These are phyloP conservation scores for Tetradesmus obliquus DNA, from an alignment of 139 green algal species.

Conservation along the genomic window DNA sequence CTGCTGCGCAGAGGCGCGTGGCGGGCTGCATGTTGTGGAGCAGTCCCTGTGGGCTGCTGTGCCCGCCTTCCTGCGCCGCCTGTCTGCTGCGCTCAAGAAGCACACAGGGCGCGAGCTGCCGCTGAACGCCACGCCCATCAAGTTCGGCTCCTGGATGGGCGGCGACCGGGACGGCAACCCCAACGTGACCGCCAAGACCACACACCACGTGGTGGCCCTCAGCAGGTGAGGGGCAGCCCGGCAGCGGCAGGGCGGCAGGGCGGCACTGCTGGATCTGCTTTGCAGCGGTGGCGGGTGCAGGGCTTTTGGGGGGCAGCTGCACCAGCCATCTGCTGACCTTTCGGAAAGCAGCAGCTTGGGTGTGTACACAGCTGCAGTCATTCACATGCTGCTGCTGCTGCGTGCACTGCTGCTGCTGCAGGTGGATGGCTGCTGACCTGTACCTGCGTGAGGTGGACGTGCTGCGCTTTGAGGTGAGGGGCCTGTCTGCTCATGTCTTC, in stretches of 20 bases:
- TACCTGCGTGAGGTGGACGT: slow-evolving; percentile 93
- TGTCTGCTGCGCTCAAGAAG: slow-evolving; percentile 86
- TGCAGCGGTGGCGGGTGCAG: not conserved
- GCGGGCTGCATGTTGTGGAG: slow-evolving; percentile 95
- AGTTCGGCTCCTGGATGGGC: slow-evolving; percentile 94
- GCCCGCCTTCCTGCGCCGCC: slow-evolving; percentile 85
- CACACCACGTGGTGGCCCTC: slow-evolving; percentile 50
- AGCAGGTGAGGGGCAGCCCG: slow-evolving; percentile 60
- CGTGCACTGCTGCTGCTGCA: not conserved
- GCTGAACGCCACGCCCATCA: slow-evolving; percentile 78
- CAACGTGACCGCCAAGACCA: slow-evolving; percentile 85
- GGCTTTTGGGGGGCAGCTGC: not conserved
- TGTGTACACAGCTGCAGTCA: not conserved
- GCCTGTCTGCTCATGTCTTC: not conserved
- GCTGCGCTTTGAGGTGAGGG: slow-evolving; percentile 84
- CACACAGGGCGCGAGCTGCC: slow-evolving; percentile 86
- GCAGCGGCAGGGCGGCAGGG: not conserved
- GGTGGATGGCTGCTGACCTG: slow-evolving; percentile 93
- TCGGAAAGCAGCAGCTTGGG: not conserved
- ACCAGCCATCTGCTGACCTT: not conserved
- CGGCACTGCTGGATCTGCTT: not conserved
- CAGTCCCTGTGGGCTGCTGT: slow-evolving; percentile 91
- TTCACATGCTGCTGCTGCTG: not conserved
- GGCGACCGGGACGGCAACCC: slow-evolving; percentile 97
- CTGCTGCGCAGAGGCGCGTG: slow-evolving; percentile 83